Conservation (phyloP, 2,329 filamentous ascomycete genomes). For the Aspergillus alliaceus region DNA sequence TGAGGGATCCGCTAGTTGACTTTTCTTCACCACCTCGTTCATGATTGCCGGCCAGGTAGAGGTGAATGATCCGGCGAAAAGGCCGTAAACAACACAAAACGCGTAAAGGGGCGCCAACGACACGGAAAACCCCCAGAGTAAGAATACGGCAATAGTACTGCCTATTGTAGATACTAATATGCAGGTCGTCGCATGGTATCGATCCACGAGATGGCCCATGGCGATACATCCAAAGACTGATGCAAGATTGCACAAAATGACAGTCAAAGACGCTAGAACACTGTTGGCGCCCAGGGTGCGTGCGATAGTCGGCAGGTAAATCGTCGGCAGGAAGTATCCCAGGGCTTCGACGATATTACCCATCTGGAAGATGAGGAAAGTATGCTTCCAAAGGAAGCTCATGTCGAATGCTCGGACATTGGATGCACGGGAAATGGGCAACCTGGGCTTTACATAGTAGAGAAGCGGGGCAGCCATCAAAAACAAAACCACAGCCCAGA, state of each 20-base stretch:
- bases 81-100: constrained; percentile 48
- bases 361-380: constrained; percentile 51
- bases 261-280: constrained; percentile 25
- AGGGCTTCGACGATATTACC: constrained; percentile 41
- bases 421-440: constrained; percentile 30
- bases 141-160: constrained; percentile 43
- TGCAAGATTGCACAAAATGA: constrained; percentile 34
- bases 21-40: constrained; percentile 40
- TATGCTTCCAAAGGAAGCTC: constrained; percentile 35
- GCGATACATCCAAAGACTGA: constrained; percentile 34
- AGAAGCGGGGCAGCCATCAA: constrained; percentile 24
- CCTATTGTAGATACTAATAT: constrained; percentile 45
- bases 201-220: constrained; percentile 43
- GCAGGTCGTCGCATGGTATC: constrained; percentile 39
- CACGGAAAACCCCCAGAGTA: constrained; percentile 50
- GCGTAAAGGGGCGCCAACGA: constrained; percentile 42
- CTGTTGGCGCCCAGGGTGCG: constrained; percentile 24
- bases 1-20: constrained; percentile 42
- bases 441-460: constrained; percentile 43
- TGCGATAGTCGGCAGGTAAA: constrained; percentile 43
- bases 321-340: constrained; percentile 39
- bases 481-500: constrained; percentile 40
- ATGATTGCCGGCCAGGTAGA: constrained; percentile 49
- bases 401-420: constrained; percentile 21
- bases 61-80: constrained; percentile 47